Base-by-base conservation (phyloP, 2,329 filamentous ascomycete genomes). In the Pseudogymnoascus sp. region DNA sequence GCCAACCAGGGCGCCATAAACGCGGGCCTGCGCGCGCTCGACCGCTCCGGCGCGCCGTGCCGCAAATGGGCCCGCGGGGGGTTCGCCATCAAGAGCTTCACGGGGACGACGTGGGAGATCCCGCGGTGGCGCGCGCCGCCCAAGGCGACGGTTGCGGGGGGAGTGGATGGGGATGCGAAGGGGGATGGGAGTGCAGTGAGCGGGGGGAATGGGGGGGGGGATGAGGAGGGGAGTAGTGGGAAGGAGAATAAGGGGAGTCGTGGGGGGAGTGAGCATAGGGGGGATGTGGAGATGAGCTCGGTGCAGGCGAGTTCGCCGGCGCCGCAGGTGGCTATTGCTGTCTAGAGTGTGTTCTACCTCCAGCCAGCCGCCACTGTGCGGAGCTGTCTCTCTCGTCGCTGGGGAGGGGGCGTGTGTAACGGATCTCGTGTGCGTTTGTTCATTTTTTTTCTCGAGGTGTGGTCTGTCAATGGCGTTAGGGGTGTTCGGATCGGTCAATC, bases 1-100 rank as follows among this genome's bases (percentile, higher is more conserved):
- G 93, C 93, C 61, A 97, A 97, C 75, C 90, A 93, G 71, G 95
- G 95, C 67, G 93, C 93, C 65, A 99, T 99, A 82, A 99, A 99
- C 74, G 95, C 95, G 63, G 91, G 91, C 62, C 87, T 99, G 60
- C 91, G 95, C 63, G 93, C 95, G 11, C 89, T 99, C 68, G 95
- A 99, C 76, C 88, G 93, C 66, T 89, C 89, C 7, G 93, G 93
- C 69, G 90, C 93, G 72, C 93, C 95, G 9, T 97, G 93, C 76
- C 90, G 93, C 68, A 93, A 87, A 75, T 99, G 95, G 95, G 82
- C 86, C 74, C 90, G 87, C 75, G 91, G 91, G 67, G 84, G 87
- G 63, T 91, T 97, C 74, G 83, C 82, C 60, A 80, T 97, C 69
- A 96, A 96, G 81, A 96, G 88, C 76, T 97, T 97, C 75, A 97